Base-by-base conservation (phyloP, 331 rosid species). In the Quercus tomentella region DNA sequence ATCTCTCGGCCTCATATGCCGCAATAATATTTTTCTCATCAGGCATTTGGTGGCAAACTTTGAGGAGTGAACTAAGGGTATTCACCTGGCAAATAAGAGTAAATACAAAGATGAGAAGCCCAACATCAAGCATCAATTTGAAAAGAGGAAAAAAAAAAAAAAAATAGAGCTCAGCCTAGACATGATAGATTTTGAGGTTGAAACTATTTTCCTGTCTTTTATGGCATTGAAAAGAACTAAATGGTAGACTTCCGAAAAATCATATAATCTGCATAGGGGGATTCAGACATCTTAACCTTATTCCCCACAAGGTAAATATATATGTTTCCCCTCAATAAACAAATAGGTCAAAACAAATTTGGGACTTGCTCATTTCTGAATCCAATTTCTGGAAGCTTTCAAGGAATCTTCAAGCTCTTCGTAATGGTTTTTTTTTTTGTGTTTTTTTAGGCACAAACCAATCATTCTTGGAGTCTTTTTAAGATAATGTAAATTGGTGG, bases 61-160 rank as follows among this genome's bases (percentile, higher is more conserved):
- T 84, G 61, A 93, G 82, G 56, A 96, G 99, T 75, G 99, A 90
- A 87, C 87, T 76, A 63, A 96, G 96, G 76, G 99, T 93, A 82
- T 96, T 96, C 98, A 93, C 91, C 99, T 96, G 92, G 37, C 71
- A 84, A 55, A 82, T 77, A 54, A 31, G n/a, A 82, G 45, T 21
- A 61, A 33, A 56, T 30, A 65, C 11, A 5, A 4, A 10, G 66
- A 74, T 83, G 69, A 89, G 82, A 84, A 76, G 41, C 60, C 70
- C 51, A 72, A 65, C 74, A 78, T 77, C 76, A 41, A 78, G 76
- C 79, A 70, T 17, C 28, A 22, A 21, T 15, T 16, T 14, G 57
- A 6, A 61, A 61, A 33, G 5, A n/a, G 62, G 12, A 56, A 26
- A 26, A 26, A 25, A 18, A 56, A 28, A 30, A 23, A 21, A n/a